These are phyloP conservation scores for Somion occarium DNA, from an alignment of 1,284 basidiomycete species.

Conservation along the genomic window DNA sequence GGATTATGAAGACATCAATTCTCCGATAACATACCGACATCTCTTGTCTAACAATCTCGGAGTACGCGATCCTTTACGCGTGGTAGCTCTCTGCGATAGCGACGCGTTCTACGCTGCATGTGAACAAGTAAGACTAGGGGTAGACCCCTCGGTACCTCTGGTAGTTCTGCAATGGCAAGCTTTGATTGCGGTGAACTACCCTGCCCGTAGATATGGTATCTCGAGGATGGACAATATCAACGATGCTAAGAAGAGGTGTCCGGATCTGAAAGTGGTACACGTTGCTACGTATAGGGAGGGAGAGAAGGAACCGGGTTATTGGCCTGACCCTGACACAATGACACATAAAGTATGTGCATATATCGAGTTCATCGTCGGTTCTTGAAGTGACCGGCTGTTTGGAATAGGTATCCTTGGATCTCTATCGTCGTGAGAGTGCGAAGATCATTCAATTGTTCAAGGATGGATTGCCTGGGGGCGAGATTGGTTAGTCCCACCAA, in stretches of 20 bases:
- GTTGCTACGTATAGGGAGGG: constrained; percentile 95
- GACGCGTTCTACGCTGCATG: constrained; percentile 90
- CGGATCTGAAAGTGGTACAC: constrained; percentile 82
- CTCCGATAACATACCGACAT: constrained; percentile 70
- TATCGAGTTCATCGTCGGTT: not conserved
- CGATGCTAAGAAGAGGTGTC: constrained; percentile 84
- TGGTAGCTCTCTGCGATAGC: constrained; percentile 88
- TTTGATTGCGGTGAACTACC: constrained; percentile 94
- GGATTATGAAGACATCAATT: constrained; percentile 53
- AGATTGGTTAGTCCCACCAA: constrained; percentile 48
- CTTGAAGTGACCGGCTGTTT: no score
- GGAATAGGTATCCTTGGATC: constrained; percentile 91
- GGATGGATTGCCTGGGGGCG: constrained; percentile 66
- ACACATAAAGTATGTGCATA: constrained; percentile 80
- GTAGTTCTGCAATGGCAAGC: constrained; percentile 93
- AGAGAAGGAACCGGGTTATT: constrained; percentile 84
- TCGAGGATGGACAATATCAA: constrained; percentile 76
- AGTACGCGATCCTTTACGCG: constrained; percentile 64
- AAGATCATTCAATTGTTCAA: constrained; percentile 90
- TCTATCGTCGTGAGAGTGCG: constrained; percentile 86
- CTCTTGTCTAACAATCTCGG: constrained; percentile 59
- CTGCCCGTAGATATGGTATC: constrained; percentile 88
- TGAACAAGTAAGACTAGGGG: constrained; percentile 68
- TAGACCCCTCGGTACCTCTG: constrained; percentile 68
- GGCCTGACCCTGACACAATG: constrained; percentile 78